Conservation (phyloP, 305 asterid species). For the Fraxinus albicans region DNA sequence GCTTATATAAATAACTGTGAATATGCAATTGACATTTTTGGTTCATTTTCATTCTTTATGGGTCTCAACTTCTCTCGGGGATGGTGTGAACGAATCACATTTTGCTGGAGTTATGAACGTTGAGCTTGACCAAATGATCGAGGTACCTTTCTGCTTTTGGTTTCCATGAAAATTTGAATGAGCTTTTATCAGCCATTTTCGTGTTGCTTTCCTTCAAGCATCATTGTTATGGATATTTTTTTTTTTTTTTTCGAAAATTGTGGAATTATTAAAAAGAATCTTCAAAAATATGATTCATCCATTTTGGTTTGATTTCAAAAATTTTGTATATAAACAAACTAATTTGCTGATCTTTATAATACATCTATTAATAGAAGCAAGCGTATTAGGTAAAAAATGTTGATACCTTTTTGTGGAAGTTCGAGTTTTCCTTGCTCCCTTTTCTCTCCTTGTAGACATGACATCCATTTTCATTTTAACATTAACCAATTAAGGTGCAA, state of each 20-base stretch:
- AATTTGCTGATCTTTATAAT: not conserved
- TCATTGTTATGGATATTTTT: not conserved
- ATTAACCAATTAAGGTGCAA: too few species aligned
- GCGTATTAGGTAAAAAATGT: too few species aligned
- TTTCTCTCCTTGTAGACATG: too few species aligned
- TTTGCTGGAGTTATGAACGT: conserved; percentile 66
- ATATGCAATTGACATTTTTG: conserved; percentile 6
- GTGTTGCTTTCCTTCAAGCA: not conserved
- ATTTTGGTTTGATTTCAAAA: conserved; percentile 4
- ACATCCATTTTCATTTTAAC: too few species aligned
- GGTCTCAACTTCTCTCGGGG: conserved; percentile 45
- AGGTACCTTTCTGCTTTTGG: conserved; percentile 45
- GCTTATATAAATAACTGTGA: conserved; percentile 13
- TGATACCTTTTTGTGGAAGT: too few species aligned
- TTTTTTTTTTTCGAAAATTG: not conserved
- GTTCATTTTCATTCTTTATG: conserved; percentile 18
- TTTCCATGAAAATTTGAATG: conserved; percentile 16
- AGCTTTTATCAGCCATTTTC: conserved; percentile 3
- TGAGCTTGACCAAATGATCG: conserved; percentile 78
- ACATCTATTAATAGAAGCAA: not conserved
- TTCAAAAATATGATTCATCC: not conserved
- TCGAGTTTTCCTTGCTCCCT: too few species aligned
- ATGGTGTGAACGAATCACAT: conserved; percentile 91
- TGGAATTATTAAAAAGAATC: not conserved
- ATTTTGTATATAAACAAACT: not conserved